Conservation (phyloP, 805 yeast genomes). For the Schwanniomyces vanrijiae region DNA sequence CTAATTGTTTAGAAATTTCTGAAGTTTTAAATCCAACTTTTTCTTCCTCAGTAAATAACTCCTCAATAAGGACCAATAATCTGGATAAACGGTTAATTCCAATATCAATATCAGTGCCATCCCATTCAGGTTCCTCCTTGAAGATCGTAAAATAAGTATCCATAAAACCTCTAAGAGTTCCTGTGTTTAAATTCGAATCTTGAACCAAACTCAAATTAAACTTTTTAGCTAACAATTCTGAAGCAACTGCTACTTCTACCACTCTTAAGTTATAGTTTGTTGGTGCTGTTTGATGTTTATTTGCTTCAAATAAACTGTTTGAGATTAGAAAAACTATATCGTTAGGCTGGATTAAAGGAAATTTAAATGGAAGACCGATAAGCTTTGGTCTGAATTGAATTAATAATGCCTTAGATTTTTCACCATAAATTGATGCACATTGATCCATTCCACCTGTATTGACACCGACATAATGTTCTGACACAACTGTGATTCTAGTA, state of each 20-base stretch:
- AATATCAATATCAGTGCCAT: slow-evolving; percentile 41
- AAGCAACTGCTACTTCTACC: slow-evolving; percentile 70
- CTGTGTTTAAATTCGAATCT: slow-evolving; percentile 54
- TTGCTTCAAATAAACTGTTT: slow-evolving; percentile 60
- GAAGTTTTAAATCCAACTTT: slow-evolving; percentile 51
- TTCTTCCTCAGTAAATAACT: slow-evolving; percentile 29
- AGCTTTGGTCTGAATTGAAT: slow-evolving; percentile 63
- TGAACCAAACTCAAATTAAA: slow-evolving; percentile 42
- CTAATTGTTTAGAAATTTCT: slow-evolving; percentile 46
- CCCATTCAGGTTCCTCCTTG: slow-evolving; percentile 38
- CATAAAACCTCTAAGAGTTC: slow-evolving; percentile 65
- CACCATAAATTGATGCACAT: slow-evolving; percentile 68
- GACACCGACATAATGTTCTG: slow-evolving; percentile 72
- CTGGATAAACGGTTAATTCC: slow-evolving; percentile 41
- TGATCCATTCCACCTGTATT: slow-evolving; percentile 84
- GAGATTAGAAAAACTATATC: slow-evolving; percentile 58
- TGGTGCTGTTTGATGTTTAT: slow-evolving; percentile 71
- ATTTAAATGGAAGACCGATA: slow-evolving; percentile 51
- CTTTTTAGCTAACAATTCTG: slow-evolving; percentile 53
- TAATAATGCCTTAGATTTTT: slow-evolving; percentile 53
- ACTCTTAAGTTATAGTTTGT: slow-evolving; percentile 68
- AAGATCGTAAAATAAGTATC: slow-evolving; percentile 45
- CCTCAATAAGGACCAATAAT: slow-evolving; percentile 46
- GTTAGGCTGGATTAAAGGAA: slow-evolving; percentile 47
- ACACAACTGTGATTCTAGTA: slow-evolving; percentile 59